Evolutionary conservation across 495 filamentous ascomycete genomes (phyloP), one percentile per base, ranked within the genome.

Genomic region (Barbatosphaeria neglecta): DNA sequence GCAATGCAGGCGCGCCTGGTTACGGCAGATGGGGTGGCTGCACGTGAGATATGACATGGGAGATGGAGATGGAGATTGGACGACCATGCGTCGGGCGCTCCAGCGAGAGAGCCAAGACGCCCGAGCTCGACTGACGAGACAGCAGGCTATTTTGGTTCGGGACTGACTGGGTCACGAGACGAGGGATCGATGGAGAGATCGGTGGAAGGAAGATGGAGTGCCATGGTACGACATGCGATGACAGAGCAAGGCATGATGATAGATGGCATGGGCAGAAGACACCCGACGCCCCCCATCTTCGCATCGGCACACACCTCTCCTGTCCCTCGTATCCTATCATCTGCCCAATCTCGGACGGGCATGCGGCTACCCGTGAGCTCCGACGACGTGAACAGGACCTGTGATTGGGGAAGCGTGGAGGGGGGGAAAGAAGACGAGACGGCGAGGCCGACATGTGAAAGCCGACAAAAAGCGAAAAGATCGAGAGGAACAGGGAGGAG

Each of bases 391-490:
- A n/a, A n/a, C n/a, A n/a, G n/a, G n/a, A n/a, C n/a, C n/a, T n/a
- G n/a, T n/a, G n/a, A n/a, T n/a, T n/a, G 33, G 3, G 31, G 19
- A 20, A 18, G 18, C 22, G 19, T 6, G 31, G 5, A 9, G 25
- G 17, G 42, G 27, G 31, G 31, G 4, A 22, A 23, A 9, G 31
- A 37, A 35, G 43, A 37, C 22, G 18, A 37, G 18, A 37, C 43
- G 27, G 31, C 20, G 43, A 35, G 8, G 43, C 25, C 43, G 33
- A 22, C 39, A 42, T 16, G 31, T 33, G 48, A 59, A 47, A 64
- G 67, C 62, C 66, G 66, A 66, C 50, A 64, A 53, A 68, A 69
- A 61, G 42, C 28, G 37, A 45, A 50, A 24, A 50, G 18, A 33
- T n/a, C n/a, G n/a, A n/a, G n/a, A n/a, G n/a, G n/a, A n/a, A n/a